Conservation (phyloP, 2,329 filamentous ascomycete species). For the Purpureocillium takamizusanense region DNA sequence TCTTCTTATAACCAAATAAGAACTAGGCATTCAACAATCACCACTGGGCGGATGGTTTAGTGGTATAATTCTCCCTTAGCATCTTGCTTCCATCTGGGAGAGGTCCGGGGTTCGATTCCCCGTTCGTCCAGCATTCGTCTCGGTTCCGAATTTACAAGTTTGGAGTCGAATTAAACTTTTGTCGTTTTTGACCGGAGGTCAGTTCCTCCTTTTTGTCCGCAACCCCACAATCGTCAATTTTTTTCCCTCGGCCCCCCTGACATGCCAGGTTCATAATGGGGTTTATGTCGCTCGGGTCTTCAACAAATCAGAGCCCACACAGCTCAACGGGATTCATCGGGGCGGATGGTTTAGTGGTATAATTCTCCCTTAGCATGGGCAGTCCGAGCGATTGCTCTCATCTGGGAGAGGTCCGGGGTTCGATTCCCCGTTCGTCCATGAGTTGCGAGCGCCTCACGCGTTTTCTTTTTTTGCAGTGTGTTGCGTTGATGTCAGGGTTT, state of each 20-base stretch:
- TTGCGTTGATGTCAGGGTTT: too few relatives aligned
- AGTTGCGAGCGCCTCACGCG: too few relatives aligned
- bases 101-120: conserved; percentile 7
- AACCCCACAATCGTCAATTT: too few relatives aligned
- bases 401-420: conserved; percentile 23
- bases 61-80: conserved; percentile 14
- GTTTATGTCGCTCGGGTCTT: not conserved
- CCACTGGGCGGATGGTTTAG: conserved; percentile 12
- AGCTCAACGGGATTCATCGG: not conserved
- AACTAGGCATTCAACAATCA: not conserved
- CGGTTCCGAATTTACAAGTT: not conserved
- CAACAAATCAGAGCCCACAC: not conserved
- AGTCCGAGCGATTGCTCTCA: conserved; percentile 10
- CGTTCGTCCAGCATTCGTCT: conserved; percentile 5
- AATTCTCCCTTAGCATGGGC: conserved; percentile 21
- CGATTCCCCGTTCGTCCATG: conserved; percentile 24
- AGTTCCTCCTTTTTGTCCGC: too few relatives aligned
- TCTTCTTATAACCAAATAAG: not conserved
- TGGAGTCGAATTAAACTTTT: not conserved
- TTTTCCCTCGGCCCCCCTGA: too few relatives aligned
- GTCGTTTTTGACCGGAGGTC: not conserved
- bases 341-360: conserved; percentile 25
- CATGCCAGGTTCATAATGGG: not conserved
- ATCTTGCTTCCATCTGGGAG: conserved; percentile 2
- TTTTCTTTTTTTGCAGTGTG: conserved; percentile 8